Evolutionary conservation across 805 yeast genomes (phyloP).

Genomic region (Danielia reshetovae): DNA sequence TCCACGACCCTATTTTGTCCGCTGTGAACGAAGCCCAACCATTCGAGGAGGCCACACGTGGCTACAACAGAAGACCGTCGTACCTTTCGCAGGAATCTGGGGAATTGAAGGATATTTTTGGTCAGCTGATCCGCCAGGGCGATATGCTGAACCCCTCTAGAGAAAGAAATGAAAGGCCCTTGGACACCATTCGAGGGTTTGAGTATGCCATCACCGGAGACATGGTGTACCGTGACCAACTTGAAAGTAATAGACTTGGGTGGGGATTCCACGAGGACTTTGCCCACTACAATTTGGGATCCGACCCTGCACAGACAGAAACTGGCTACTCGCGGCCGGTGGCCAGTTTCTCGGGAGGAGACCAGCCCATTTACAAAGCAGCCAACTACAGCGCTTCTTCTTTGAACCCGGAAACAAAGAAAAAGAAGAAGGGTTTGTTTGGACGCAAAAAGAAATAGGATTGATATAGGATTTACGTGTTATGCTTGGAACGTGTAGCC

Average conservation of each 20-base stretch:
- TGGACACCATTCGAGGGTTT: conserved; percentile 91
- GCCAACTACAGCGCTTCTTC: conserved; percentile 55
- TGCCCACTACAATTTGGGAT: conserved; percentile 44
- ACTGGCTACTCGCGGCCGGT: conserved; percentile 34
- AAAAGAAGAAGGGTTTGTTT: conserved; percentile 79
- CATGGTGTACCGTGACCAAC: conserved; percentile 66
- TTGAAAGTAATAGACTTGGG: conserved; percentile 76
- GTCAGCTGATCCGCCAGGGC: conserved; percentile 69
- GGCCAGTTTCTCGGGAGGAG: conserved; percentile 36
- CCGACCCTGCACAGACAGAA: conserved; percentile 24
- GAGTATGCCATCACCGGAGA: conserved; percentile 96
- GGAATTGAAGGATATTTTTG: conserved; percentile 78
- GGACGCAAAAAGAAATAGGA: conserved; percentile 48
- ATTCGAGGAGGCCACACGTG: conserved; percentile 58
- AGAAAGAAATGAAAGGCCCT: conserved; percentile 90
- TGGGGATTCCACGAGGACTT: conserved; percentile 85
- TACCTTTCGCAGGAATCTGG: conserved; percentile 46
- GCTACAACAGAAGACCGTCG: conserved; percentile 43
- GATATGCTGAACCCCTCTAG: conserved; percentile 94
- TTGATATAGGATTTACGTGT: not conserved
- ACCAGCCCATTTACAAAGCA: conserved; percentile 48
- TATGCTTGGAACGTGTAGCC: no score
- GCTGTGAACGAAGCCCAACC: conserved; percentile 98
- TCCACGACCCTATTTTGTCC: conserved; percentile 81
- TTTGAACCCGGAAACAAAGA: conserved; percentile 44